Conservation (phyloP, 139 green algal species). For the Closterium sp. region DNA sequence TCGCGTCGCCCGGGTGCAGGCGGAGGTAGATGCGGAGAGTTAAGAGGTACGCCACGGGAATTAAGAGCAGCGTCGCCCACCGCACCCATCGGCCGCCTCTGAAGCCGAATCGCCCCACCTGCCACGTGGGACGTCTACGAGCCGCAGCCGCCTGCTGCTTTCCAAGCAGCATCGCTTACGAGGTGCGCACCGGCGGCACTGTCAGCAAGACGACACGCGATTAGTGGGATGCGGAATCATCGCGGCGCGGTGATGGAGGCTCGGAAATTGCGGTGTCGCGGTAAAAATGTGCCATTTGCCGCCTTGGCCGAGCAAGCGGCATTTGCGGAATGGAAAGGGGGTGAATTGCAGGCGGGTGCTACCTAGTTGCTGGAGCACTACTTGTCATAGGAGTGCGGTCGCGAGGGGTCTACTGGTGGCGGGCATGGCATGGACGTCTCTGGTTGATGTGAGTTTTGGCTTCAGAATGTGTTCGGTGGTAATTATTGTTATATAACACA, state of each 20-base stretch:
- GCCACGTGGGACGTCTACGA: background rate
- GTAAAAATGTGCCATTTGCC: background rate
- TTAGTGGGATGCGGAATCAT: background rate
- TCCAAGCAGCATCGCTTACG: background rate
- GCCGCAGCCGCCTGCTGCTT: background rate
- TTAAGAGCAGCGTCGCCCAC: background rate
- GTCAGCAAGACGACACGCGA: background rate
- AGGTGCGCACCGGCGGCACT: background rate
- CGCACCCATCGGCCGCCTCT: background rate
- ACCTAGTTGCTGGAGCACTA: no score
- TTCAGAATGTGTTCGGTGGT: no score
- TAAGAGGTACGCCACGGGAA: background rate
- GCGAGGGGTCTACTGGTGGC: no score
- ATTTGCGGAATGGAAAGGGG: background rate
- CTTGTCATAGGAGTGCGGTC: no score
- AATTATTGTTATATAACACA: no score
- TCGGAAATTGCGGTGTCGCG: background rate
- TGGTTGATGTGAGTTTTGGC: no score
- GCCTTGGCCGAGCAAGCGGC: background rate
- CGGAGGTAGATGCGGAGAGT: background rate
- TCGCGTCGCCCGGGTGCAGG: background rate
- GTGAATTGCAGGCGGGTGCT: background rate
- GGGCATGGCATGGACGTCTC: no score
- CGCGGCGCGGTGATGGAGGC: background rate
- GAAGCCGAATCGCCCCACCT: background rate